phyloP scores from a whole-genome alignment of 768 basidiomycete genomes.

The Trametes coccinea region DNA sequence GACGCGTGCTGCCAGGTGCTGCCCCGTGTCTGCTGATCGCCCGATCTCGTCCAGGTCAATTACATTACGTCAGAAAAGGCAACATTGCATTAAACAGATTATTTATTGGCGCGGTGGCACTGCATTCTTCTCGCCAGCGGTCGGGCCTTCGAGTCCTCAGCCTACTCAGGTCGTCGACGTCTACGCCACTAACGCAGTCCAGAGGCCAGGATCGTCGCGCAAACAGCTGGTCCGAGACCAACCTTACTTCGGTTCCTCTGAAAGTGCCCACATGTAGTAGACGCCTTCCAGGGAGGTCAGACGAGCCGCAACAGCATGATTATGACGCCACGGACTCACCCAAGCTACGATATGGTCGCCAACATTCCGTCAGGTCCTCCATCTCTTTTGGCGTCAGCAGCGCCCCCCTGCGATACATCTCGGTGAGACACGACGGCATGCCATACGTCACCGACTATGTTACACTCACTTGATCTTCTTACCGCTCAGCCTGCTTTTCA shows the following conservation, averaged over 20 bases:
- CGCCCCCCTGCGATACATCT: conserved; percentile 50
- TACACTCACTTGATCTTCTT: conserved; percentile 70
- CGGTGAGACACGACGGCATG: conserved; percentile 1
- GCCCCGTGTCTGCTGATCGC: conserved; percentile 15
- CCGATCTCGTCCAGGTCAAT: conserved; percentile 6
- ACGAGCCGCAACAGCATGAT: not conserved
- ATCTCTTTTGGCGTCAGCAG: conserved; percentile 81
- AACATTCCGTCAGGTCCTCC: conserved; percentile 70
- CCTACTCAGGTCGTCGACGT: too few species aligned
- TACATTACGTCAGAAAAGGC: conserved; percentile 19
- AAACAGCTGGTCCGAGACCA: not conserved
- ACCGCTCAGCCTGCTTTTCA: conserved; percentile 62
- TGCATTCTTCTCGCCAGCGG: not conserved
- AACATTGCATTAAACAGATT: conserved; percentile 6
- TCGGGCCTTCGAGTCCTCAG: not conserved
- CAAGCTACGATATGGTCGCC: conserved; percentile 82
- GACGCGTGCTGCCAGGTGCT: not conserved
- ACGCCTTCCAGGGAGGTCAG: conserved; percentile 47
- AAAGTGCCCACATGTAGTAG: conserved; percentile 88
- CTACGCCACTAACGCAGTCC: not conserved
- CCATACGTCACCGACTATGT: not conserved
- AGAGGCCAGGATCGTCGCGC: too few species aligned
- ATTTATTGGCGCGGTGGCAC: conserved; percentile 2
- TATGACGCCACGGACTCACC: conserved; percentile 45
- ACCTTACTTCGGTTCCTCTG: conserved; percentile 31